A percentile compares a stretch with the other conserved stretches of the same genome.
phyloP scores from a whole-genome alignment of 2,329 filamentous ascomycete species.

The Emydomyces testavorans region DNA sequence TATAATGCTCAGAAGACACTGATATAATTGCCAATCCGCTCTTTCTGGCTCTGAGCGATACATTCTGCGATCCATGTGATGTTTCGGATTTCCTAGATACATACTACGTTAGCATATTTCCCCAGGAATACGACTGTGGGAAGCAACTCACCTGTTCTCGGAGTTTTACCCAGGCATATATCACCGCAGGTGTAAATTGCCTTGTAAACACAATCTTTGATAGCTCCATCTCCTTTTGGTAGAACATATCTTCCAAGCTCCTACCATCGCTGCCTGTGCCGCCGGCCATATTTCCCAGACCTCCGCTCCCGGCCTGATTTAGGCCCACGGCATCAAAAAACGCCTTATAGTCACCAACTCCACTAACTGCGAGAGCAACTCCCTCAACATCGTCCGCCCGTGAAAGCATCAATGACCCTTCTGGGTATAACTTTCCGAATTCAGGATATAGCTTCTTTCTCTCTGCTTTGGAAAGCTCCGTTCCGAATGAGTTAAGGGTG shows the following conservation, averaged over 20 bases:
- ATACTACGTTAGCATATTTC: slow-evolving; percentile 19
- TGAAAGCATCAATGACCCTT: slow-evolving; percentile 88
- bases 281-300: slow-evolving; percentile 73
- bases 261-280: slow-evolving; percentile 69
- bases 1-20: slow-evolving; percentile 64
- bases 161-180: slow-evolving; percentile 96
- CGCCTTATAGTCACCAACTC: slow-evolving; percentile 81
- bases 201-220: slow-evolving; percentile 89
- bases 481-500: slow-evolving; percentile 96
- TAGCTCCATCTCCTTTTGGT: slow-evolving; percentile 98
- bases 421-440: slow-evolving; percentile 84
- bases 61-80: slow-evolving; percentile 99
- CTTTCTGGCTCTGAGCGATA: slow-evolving; percentile 99
- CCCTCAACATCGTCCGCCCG: slow-evolving; percentile 90
- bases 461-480: slow-evolving; percentile 84
- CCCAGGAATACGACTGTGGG: neutral
- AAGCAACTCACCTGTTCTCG: slow-evolving; percentile 70
- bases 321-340: slow-evolving; percentile 90
- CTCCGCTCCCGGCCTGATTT: slow-evolving; percentile 59
- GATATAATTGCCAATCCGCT: slow-evolving; percentile 97
- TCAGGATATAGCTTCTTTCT: slow-evolving; percentile 91
- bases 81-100: slow-evolving; percentile 81
- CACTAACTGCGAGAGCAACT: slow-evolving; percentile 85
- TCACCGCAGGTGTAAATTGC: slow-evolving; percentile 88
- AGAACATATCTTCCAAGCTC: slow-evolving; percentile 94